Evolutionary conservation across 805 yeast species (phyloP).

Genomic region (Cyberlindnera japonica): DNA sequence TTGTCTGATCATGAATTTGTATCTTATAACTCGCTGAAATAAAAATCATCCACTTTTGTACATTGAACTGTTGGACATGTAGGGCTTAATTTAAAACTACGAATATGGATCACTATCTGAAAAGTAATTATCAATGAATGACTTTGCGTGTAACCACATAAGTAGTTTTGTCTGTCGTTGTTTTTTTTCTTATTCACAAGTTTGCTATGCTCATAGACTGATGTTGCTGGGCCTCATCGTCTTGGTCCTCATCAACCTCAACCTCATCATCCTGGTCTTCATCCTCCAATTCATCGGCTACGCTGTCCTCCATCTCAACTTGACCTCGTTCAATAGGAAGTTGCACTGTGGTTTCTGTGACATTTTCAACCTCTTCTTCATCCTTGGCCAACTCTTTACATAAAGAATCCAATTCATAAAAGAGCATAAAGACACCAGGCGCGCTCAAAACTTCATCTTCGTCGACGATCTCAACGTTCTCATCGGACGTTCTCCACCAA

Average conservation of each 20-base stretch:
- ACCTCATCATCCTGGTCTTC: background rate
- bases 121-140: no score
- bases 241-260: no score
- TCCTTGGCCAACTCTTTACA: constrained; percentile 22
- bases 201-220: background rate
- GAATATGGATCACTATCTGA: no score
- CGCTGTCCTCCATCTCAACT: background rate
- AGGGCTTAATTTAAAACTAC: no score
- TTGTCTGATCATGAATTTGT: constrained; percentile 14
- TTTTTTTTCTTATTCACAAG: background rate
- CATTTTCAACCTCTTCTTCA: constrained; percentile 9
- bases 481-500: constrained; percentile 97
- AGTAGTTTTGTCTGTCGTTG: no score
- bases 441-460: constrained; percentile 77
- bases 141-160: no score
- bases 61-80: no score
- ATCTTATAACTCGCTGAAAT: constrained; percentile 10
- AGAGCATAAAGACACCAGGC: constrained; percentile 90
- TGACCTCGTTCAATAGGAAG: background rate
- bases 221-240: background rate
- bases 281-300: background rate
- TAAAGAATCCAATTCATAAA: constrained; percentile 62
- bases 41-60: constrained; percentile 5
- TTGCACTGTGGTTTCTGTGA: background rate
- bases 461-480: constrained; percentile 72